phyloP scores from a whole-genome alignment of 1,139 yeast genomes.

The Saccharomyces hybrid region DNA sequence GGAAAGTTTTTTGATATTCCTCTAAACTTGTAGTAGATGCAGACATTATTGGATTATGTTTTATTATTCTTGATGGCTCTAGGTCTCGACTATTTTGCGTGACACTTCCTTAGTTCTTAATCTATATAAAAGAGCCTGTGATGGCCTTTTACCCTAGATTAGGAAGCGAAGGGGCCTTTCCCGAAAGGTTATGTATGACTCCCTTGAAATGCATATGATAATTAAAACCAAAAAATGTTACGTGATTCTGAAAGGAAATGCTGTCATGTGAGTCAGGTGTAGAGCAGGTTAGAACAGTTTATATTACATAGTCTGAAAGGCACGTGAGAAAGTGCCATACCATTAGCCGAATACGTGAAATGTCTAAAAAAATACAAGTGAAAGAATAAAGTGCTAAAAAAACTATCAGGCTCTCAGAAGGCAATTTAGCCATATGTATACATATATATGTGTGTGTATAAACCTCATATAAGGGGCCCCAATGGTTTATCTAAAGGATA shows the following conservation, averaged over 20 bases:
- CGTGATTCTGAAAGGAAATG: background rate
- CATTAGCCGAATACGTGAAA: background rate
- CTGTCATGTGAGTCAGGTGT: background rate
- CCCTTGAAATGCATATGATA: background rate
- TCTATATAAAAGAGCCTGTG: background rate
- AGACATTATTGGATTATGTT: background rate
- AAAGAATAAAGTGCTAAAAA: background rate
- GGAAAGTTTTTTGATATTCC: constrained; percentile 56
- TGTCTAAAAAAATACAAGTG: background rate
- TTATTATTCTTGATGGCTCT: background rate
- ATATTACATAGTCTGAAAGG: background rate
- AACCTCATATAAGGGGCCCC: background rate
- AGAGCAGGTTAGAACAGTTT: background rate
- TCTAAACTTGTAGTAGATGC: constrained; percentile 23
- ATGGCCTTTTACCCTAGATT: background rate
- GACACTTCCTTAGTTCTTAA: background rate
- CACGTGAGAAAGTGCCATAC: background rate
- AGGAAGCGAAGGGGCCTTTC: background rate
- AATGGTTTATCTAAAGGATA: background rate
- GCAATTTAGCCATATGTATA: background rate
- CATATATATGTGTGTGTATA: background rate
- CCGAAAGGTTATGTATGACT: background rate
- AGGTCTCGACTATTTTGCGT: background rate
- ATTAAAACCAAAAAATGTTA: background rate
- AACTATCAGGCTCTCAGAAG: background rate